A percentile compares a stretch with the other conserved stretches of the same genome.
Conservation (phyloP, 768 basidiomycete genomes). For the Amanita rimosa region DNA sequence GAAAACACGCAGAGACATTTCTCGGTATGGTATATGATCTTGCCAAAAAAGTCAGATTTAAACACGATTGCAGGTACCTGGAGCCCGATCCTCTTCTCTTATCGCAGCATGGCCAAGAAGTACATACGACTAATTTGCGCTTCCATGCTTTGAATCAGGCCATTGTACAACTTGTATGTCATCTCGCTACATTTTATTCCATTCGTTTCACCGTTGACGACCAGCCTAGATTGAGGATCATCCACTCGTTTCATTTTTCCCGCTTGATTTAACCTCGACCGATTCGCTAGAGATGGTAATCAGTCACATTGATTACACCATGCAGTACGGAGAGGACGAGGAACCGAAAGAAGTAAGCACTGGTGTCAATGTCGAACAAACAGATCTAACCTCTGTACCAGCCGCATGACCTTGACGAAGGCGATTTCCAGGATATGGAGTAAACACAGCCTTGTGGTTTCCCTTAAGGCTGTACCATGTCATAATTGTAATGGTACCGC, state of each 20-base stretch:
- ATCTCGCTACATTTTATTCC: conserved; percentile 84
- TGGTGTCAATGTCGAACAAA: background rate
- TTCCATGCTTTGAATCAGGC: conserved; percentile 94
- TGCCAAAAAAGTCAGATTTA: background rate
- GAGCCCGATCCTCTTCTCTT: conserved; percentile 91
- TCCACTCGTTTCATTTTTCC: conserved; percentile 93
- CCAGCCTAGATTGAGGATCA: conserved; percentile 86
- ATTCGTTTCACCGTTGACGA: background rate
- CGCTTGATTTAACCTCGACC: conserved; percentile 81
- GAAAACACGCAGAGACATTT: conserved; percentile 68
- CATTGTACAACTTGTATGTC: conserved; percentile 81
- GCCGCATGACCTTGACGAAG: conserved; percentile 91
- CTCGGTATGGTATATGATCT: conserved; percentile 38
- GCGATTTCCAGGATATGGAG: conserved; percentile 76
- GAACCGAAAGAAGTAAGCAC: conserved; percentile 81
- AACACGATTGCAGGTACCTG: conserved; percentile 51
- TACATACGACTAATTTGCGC: conserved; percentile 50
- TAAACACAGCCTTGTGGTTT: conserved; percentile 16
- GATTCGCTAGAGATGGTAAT: conserved; percentile 86
- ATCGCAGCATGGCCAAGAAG: conserved; percentile 48
- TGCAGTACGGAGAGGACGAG: conserved; percentile 98
- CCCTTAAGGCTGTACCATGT: background rate
- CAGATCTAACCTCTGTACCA: conserved; percentile 18
- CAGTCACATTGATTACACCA: conserved; percentile 94
- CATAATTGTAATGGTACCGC: background rate